Conservation (phyloP, 352 stramenopile genomes). For the Globisporangium viniferum region DNA sequence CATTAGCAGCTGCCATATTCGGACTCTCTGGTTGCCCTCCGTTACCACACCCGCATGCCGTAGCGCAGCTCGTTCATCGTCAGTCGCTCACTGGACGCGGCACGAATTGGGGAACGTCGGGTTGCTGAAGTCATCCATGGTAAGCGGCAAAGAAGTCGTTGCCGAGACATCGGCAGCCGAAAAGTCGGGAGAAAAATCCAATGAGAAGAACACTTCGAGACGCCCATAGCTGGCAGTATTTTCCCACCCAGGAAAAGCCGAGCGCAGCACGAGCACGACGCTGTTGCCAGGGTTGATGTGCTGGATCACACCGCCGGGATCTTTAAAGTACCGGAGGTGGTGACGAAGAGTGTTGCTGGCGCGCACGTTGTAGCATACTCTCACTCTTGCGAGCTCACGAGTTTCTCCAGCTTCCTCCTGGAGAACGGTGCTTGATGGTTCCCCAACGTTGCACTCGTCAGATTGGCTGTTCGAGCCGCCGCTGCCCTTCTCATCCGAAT, state of each 20-base stretch:
- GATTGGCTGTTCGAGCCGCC: background rate
- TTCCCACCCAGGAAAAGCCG: background rate
- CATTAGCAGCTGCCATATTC: too few relatives aligned
- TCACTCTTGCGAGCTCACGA: background rate
- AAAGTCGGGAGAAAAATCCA: background rate
- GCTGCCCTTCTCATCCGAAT: background rate
- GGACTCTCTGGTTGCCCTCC: background rate
- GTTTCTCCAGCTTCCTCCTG: background rate
- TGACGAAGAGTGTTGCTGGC: background rate
- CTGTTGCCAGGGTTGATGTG: background rate
- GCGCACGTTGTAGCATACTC: background rate
- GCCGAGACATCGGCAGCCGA: background rate
- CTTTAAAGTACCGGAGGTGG: background rate
- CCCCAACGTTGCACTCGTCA: background rate
- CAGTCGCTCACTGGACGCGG: background rate
- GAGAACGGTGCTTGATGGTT: background rate
- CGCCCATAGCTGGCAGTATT: background rate
- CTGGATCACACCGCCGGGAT: background rate
- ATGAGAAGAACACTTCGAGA: background rate
- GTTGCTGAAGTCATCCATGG: background rate
- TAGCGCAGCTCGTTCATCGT: background rate
- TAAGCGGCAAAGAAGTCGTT: background rate
- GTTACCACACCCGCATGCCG: background rate
- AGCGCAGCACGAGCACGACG: background rate
- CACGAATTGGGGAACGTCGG: background rate